Evolutionary conservation across 768 basidiomycete species (phyloP), one percentile per base, ranked within the genome.

Genomic region (Hebeloma cylindrosporum): DNA sequence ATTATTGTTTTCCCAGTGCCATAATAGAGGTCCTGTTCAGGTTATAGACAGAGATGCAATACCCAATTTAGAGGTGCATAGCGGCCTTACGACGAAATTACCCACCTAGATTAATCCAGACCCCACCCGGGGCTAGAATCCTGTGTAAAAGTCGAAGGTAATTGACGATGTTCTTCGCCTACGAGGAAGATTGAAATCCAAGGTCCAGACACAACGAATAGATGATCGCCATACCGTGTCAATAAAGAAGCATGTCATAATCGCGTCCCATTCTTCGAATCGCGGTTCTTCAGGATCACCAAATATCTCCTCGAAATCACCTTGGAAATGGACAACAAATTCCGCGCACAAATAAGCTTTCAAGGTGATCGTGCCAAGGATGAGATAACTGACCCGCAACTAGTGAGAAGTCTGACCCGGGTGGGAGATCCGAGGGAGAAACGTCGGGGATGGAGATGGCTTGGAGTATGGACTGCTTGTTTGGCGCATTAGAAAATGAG

Each of bases 241-340:
- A 38, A 98, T 85, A 72, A 97, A 98, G 75, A 97, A 98, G 61
- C 93, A 97, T 1, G 93, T 97, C 52, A 96, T 64, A 5, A 98
- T 77, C 0, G 88, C 88, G 52, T 95, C 83, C 92, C 92, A 98
- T 53, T 79, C 64, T 9, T 86, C 90, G 2, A 77, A 69, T 39
- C 92, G 88, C 3, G 84, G 80, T 49, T 85, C 83, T 22, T 72
- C 67, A 8, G 75, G 70, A 22, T 75, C 66, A 0, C 88, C 89
- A 59, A 95, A 97, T 13, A 95, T 83, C 56, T 94, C 93, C 57
- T 93, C 89, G 57, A 95, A 96, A 57, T 97, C 93, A 23, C 93
- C 92, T 79, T 58, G 44, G 53, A 7, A 34, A 30, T 21, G 31
- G 32, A n/a, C 17, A 27, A 44, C 28, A 17, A n/a, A 22, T 36